Evolutionary conservation across 2,329 filamentous ascomycete species (phyloP).

Genomic region (Fusarium multiceps): DNA sequence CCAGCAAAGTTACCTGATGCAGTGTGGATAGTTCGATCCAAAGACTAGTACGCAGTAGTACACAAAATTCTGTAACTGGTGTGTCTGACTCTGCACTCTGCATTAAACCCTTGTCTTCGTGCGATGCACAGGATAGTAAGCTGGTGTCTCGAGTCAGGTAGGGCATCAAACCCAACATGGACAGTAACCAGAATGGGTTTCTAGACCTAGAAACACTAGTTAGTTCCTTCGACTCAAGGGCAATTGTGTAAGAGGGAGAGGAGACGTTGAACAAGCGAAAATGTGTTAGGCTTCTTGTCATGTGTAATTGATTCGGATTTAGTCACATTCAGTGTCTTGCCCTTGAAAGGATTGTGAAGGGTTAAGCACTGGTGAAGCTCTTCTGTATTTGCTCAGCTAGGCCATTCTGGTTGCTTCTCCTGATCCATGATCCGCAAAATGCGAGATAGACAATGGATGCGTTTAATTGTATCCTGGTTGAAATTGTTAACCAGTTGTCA

Average conservation of each 20-base stretch:
- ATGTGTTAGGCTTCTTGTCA: background rate
- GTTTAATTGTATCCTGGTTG: background rate
- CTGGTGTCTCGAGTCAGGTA: slow-evolving; percentile 30
- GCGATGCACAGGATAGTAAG: slow-evolving; percentile 11
- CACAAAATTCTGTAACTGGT: slow-evolving; percentile 27
- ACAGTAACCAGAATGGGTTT: background rate
- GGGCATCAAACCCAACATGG: slow-evolving; percentile 25
- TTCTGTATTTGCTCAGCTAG: slow-evolving; percentile 11
- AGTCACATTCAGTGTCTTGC: background rate
- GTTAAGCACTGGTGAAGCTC: background rate
- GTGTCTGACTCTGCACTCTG: slow-evolving; percentile 28
- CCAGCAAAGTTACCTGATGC: slow-evolving; percentile 3
- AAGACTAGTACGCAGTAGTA: slow-evolving; percentile 12
- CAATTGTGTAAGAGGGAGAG: background rate
- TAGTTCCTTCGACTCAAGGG: background rate
- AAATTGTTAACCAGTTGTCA: background rate
- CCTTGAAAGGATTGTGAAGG: background rate
- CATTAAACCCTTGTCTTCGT: slow-evolving; percentile 17
- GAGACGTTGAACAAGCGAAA: slow-evolving; percentile 9
- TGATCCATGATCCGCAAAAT: background rate
- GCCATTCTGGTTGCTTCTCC: slow-evolving; percentile 10
- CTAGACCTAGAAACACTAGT: slow-evolving; percentile 2
- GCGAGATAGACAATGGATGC: background rate
- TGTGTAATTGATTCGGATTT: background rate
- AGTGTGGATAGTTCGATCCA: background rate